Evolutionary conservation across 257 asterid genomes (phyloP).

Genomic region (Solanum pennellii): DNA sequence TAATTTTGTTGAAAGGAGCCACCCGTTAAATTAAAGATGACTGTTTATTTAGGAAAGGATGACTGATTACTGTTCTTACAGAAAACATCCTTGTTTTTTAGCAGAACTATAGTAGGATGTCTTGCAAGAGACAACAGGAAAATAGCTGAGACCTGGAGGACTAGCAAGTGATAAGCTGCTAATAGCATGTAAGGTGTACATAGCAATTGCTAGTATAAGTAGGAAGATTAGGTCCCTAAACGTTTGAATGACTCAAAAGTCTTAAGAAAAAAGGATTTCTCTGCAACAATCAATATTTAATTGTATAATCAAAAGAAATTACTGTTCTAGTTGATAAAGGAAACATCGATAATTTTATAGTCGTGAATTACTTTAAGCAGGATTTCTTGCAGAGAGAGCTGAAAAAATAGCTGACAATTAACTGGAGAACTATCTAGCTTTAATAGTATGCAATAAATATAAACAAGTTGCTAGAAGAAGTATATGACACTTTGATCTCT

Average conservation of each 20-base stretch:
- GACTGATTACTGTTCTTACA: not conserved
- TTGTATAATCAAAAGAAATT: not conserved
- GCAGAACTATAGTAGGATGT: not conserved
- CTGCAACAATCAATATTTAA: not conserved
- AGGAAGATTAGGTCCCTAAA: not conserved
- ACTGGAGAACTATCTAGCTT: not conserved
- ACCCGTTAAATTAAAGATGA: not conserved
- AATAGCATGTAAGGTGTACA: not conserved
- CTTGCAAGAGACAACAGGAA: not conserved
- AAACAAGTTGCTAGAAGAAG: not conserved
- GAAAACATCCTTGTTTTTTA: not conserved
- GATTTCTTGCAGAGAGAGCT: not conserved
- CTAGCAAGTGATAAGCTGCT: not conserved
- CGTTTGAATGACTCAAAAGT: not conserved
- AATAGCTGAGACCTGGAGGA: not conserved
- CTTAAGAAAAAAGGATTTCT: not conserved
- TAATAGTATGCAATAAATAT: not conserved
- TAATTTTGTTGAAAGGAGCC: not conserved
- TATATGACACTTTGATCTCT: not conserved
- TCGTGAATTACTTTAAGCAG: not conserved
- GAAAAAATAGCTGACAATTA: not conserved
- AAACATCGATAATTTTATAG: not conserved
- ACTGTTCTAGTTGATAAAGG: not conserved
- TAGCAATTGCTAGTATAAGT: not conserved
- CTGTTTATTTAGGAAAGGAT: not conserved